Conservation (phyloP, 1,139 yeast species). For the Kluyveromyces marxianus region DNA sequence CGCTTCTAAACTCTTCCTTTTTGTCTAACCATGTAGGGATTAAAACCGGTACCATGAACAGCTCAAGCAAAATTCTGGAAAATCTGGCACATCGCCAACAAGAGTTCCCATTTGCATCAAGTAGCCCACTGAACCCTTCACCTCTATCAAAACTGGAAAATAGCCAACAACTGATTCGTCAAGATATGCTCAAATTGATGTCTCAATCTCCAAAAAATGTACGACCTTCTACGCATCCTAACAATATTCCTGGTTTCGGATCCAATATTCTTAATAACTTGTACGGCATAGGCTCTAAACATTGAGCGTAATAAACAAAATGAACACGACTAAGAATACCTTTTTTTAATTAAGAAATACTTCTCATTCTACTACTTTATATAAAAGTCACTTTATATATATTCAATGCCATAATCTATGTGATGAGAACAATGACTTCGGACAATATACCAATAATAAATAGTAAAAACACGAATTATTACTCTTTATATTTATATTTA, state of each 20-base stretch:
- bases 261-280: slow-evolving; percentile 14
- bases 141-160: slow-evolving; percentile 6
- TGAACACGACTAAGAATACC: too few species aligned
- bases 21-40: background rate
- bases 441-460: too few species aligned
- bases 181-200: slow-evolving; percentile 8
- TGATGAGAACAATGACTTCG: too few species aligned
- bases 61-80: slow-evolving; percentile 5
- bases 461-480: too few species aligned
- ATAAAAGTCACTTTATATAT: too few species aligned
- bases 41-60: background rate
- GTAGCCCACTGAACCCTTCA: slow-evolving; percentile 1
- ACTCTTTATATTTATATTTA: too few species aligned
- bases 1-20: background rate
- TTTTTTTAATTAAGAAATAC: too few species aligned
- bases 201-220: slow-evolving; percentile 2
- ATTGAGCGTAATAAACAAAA: background rate
- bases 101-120: slow-evolving; percentile 2
- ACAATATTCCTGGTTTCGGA: slow-evolving; percentile 11
- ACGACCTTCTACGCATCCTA: background rate
- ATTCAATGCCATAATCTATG: too few species aligned
- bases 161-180: slow-evolving; percentile 5
- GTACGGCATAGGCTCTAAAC: slow-evolving; percentile 11
- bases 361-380: too few species aligned
- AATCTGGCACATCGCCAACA: slow-evolving; percentile 1